Base-by-base conservation (phyloP, 176 grass and related monocot species). In the bread wheat (Triticum aestivum) region DNA sequence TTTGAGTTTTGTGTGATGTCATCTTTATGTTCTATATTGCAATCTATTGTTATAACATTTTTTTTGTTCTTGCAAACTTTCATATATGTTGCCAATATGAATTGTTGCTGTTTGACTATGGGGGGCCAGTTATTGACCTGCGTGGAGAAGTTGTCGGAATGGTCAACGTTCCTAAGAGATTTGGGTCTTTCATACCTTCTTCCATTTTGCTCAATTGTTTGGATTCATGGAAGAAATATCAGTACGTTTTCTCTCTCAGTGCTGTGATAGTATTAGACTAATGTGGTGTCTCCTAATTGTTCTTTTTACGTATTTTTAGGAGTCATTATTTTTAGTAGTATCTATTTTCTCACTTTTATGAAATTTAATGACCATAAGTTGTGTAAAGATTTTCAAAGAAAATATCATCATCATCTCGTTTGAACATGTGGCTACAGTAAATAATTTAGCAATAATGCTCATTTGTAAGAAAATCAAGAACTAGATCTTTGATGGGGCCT, bases 121-220 rank as follows among this genome's bases (percentile, higher is more conserved):
- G 72, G 15, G 83, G 83, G 8, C 29, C 32, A 18, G 41, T 76
- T 13, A 23, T 85, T 85, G 12, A 77, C 61, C 24, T 77, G 27
- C 0, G 64, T 49, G 72, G 18, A 35, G 3, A 47, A 14, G 11
- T 76, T 27, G 18, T 65, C 1, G 71, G 82, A 15, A 75, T 84
- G 59, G 20, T 23, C 27, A 76, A 9, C 5, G 3, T 11, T 15
- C 23, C 4, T 35, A 17, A 3, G 8, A 24, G 2, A 33, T 75
- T 30, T 51, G 38, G 70, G 3, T 82, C 18, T 23, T 76, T 52
- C 52, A 9, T 65, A n/a, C 82, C 82, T 75, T 44, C 81, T 83
- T 61, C 27, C 4, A 49, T 84, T 35, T 64, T 65, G 14, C 59
- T 77, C 6, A 65, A 65, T 12, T 75, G 39, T 30, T 47, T 34